These are phyloP conservation scores for Trichosanthes truncata DNA, from an alignment of 306 rosid species.

Conservation along the genomic window DNA sequence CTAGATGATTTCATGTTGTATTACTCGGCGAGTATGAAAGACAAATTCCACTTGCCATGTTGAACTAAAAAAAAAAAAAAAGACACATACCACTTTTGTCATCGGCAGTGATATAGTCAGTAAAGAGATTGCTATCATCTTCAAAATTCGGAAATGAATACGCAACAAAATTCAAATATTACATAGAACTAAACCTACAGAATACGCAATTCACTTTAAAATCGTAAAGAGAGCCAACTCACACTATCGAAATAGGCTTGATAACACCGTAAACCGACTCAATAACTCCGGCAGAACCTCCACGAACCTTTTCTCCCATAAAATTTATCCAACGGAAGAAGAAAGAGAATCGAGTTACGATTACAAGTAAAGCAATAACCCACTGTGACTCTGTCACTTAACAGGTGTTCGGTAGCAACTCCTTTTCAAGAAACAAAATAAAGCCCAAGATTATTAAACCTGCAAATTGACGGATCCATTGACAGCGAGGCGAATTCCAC, in stretches of 20 bases:
- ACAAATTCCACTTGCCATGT: too few species aligned
- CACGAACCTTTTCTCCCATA: conserved; percentile 49
- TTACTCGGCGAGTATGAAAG: background rate
- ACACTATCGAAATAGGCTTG: conserved; percentile 70
- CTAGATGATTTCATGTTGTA: background rate
- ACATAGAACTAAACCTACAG: background rate
- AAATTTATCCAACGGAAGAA: conserved; percentile 7
- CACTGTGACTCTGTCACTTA: background rate
- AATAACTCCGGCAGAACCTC: conserved; percentile 84
- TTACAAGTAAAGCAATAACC: background rate
- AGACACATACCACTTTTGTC: background rate
- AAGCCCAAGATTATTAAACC: conserved; percentile 23
- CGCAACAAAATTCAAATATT: background rate
- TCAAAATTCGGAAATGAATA: background rate
- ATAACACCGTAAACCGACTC: conserved; percentile 74
- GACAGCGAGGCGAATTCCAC: conserved; percentile 57
- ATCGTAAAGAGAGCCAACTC: conserved; percentile 21
- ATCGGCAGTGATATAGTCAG: background rate
- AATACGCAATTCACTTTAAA: background rate
- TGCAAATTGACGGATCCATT: conserved; percentile 81
- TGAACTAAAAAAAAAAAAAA: too few species aligned
- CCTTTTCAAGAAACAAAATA: background rate
- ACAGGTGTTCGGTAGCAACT: too few species aligned
- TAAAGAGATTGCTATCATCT: background rate
- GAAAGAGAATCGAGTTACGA: background rate